phyloP scores from a whole-genome alignment of 495 filamentous ascomycete species.

The Pseudoneurospora amorphoporcata region DNA sequence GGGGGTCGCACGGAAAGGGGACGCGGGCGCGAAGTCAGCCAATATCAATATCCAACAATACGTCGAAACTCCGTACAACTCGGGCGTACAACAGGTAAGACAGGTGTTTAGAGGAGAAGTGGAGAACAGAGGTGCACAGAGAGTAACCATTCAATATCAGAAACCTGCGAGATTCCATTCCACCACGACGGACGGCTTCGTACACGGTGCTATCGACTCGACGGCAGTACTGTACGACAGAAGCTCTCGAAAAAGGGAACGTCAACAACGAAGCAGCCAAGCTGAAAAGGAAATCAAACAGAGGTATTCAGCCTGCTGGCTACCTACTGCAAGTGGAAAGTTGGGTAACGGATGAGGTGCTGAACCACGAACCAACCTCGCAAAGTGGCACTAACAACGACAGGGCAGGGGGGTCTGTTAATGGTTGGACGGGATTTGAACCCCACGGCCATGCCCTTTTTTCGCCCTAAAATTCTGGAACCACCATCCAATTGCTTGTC shows the following conservation, averaged over 20 bases:
- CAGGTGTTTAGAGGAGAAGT: background rate
- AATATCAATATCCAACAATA: background rate
- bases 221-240: background rate
- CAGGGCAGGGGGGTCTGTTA: background rate
- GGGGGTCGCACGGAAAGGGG: background rate
- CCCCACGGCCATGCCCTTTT: background rate
- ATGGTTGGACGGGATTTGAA: background rate
- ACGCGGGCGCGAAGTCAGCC: background rate
- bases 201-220: background rate
- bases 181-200: background rate
- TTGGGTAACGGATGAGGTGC: background rate
- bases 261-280: background rate
- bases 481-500: background rate
- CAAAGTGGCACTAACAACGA: background rate
- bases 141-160: background rate
- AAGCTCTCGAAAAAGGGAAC: background rate
- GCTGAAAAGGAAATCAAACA: background rate
- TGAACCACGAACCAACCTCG: background rate
- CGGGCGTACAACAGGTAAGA: background rate
- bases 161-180: background rate
- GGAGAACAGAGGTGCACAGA: background rate
- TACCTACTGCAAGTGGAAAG: background rate
- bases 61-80: background rate
- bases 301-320: background rate
- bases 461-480: background rate